phyloP scores from a whole-genome alignment of 257 asterid species.

The Handroanthus guayacan region DNA sequence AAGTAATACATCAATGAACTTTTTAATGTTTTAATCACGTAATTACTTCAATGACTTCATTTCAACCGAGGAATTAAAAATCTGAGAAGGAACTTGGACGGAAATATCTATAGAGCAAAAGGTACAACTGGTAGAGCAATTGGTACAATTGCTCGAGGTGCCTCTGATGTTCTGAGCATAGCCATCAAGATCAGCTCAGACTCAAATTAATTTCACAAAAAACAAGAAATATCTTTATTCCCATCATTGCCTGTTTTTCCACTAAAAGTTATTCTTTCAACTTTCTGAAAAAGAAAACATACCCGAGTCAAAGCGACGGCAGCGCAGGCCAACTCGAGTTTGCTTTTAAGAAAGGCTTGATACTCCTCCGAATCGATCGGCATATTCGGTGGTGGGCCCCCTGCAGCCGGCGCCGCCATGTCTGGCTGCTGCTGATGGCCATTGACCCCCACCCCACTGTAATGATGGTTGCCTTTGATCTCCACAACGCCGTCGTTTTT shows the following conservation, averaged over 20 bases:
- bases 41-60: background rate
- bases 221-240: slow-evolving; percentile 13
- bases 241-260: background rate
- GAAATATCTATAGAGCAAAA: slow-evolving; percentile 19
- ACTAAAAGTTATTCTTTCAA: background rate
- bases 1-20: background rate
- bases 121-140: slow-evolving; percentile 22
- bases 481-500: slow-evolving; percentile 43
- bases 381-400: slow-evolving; percentile 43
- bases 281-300: background rate
- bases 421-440: slow-evolving; percentile 21
- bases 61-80: background rate
- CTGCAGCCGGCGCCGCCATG: slow-evolving; percentile 29
- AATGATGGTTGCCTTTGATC: slow-evolving; percentile 35
- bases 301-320: slow-evolving; percentile 92
- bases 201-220: slow-evolving; percentile 19
- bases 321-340: slow-evolving; percentile 88
- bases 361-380: slow-evolving; percentile 66
- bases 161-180: slow-evolving; percentile 13
- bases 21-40: background rate
- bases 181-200: slow-evolving; percentile 28
- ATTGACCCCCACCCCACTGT: background rate
- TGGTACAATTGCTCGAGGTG: slow-evolving; percentile 27
- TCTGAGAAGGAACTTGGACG: background rate
- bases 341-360: slow-evolving; percentile 77